Base-by-base conservation (phyloP, 352 stramenopile species). In the Phytophthora idaei region DNA sequence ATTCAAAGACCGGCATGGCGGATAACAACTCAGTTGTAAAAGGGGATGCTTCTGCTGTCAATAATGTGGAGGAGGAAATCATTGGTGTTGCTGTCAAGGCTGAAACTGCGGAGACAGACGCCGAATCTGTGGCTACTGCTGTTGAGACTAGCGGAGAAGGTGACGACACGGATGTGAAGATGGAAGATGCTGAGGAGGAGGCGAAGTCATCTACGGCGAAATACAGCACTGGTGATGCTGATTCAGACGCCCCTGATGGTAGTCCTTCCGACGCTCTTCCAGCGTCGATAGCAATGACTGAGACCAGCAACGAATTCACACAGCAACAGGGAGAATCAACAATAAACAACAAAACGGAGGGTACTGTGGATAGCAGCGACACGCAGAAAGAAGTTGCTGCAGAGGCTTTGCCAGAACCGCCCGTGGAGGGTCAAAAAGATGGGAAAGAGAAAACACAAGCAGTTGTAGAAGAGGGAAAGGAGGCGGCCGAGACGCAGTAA, bases 391-490 rank as follows among this genome's bases (percentile, higher is more conserved):
- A 63, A 32, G 44, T 42, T 9, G 11, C 49, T 32, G 44, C 45
- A 25, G 27, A 64, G 28, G 32, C 8, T 37, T 4, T 37, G 5
- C 32, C 32, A 37, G 32, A 37, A 37, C 12, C 55, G 6, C 34
- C 44, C 3, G 29, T 47, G 37, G 27, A 71, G 25, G 37, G 55
- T 4, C 17, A 61, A 36, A 63, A 52, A 8, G 51, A 55, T 45
- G 36, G 7, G 39, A 45, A 53, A 41, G 42, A 54, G 54, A 44
- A 58, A 42, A 37, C 42, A 53, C n/a, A 47, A 52, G 28, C 27
- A 48, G 45, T 21, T 69, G 59, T 64, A 64, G 56, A 63, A 36
- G 59, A 70, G 39, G 32, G 55, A 64, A 59, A 61, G 57, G 58
- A 66, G 45, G 49, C 14, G 5, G 17, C 14, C 17, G 42, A 71